Conservation (phyloP, 306 rosid species). For the Prunus campanulata region DNA sequence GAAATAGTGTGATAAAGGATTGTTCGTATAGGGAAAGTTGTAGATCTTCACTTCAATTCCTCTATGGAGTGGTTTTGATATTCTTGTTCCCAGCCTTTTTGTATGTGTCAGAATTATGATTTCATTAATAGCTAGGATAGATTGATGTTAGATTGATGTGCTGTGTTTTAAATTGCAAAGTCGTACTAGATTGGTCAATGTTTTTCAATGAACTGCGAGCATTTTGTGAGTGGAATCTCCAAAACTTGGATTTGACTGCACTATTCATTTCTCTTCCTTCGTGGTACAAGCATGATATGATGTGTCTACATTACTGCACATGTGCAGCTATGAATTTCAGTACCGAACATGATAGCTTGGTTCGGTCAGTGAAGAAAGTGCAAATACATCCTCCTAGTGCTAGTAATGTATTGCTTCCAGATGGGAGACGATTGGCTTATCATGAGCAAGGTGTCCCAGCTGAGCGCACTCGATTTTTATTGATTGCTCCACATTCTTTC, state of each 20-base stretch:
- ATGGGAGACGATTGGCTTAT: constrained; percentile 86
- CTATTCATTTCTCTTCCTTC: neutral
- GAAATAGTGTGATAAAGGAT: neutral
- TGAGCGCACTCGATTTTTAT: constrained; percentile 64
- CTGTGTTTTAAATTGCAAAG: neutral
- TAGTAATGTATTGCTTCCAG: constrained; percentile 73
- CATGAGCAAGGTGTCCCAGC: constrained; percentile 72
- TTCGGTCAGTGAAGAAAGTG: constrained; percentile 47
- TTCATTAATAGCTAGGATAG: neutral
- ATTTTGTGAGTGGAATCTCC: neutral
- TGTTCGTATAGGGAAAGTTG: neutral
- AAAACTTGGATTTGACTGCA: neutral
- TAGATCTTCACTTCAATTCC: neutral
- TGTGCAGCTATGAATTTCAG: constrained; percentile 65
- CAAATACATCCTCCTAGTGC: constrained; percentile 80
- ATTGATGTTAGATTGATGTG: neutral
- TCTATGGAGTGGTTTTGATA: neutral
- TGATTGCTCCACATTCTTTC: constrained; percentile 83
- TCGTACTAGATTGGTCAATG: neutral
- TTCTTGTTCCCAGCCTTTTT: neutral
- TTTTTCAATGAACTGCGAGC: neutral
- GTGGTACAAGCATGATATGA: neutral
- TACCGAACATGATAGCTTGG: constrained; percentile 37
- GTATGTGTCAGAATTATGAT: neutral
- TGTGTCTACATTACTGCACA: constrained; percentile 10